Base-by-base conservation (phyloP, 1,139 yeast genomes). In the Nakaseomyces uthaithaninus region DNA sequence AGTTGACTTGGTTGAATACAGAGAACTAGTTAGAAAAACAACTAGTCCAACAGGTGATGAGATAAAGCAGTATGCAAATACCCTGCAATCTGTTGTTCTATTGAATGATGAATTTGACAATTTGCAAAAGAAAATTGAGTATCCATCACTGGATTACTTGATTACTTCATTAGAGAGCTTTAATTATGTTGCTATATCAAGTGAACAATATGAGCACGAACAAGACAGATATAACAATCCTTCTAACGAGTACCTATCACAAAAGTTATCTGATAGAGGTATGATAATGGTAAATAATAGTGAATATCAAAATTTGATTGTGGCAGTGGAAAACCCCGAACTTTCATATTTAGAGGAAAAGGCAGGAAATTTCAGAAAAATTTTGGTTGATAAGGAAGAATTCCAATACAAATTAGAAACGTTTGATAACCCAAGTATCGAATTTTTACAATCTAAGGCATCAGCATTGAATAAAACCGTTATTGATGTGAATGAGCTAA, bases 161-260 rank as follows among this genome's bases (percentile, higher is more conserved):
- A 30, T 31, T 31, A 44, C 42, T 9, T 54, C 54, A 27, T 52
- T 60, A 11, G 31, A 41, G 12, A 48, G 43, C 15, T 44, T 55
- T 7, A 64, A 62, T 4, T 46, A 63, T 43, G 50, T 59, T 11
- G 55, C 65, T 8, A 38, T 67, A 3, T 46, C 65, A 8, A 48
- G 47, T n/a, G 48, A 48, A 15, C 64, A 63, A n/a, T 52, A 60
- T 20, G 35, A 31, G 28, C 22, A 22, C 28, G 28, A 28, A 20
- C 12, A 20, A 28, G 28, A 36, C 9, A 27, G 35, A 23, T 24
- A 22, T 17, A 27, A 31, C 17, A 28, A 28, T 16, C 39, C 39
- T 20, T 36, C 39, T 22, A 14, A 36, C 11, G 35, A 36, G 10
- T 30, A 36, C 18, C 16, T 36, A 23, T 15, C 26, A n/a, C 27